Conservation (phyloP, 257 asterid species). For the Cynanchum wilfordii region DNA sequence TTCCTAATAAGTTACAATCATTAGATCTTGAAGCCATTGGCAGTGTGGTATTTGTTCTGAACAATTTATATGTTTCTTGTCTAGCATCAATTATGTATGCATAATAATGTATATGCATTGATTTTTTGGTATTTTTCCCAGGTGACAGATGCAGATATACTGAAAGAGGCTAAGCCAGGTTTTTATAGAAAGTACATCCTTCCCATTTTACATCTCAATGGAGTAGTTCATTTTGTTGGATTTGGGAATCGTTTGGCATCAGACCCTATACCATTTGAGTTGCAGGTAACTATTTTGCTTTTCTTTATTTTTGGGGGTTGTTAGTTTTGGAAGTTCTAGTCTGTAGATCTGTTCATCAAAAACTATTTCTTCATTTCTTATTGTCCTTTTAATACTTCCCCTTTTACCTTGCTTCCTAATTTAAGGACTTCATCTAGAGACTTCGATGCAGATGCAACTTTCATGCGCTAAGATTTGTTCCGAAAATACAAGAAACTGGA, state of each 20-base stretch:
- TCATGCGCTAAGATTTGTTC: constrained; percentile 85
- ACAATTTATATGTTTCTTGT: constrained; percentile 4
- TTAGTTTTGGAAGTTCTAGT: constrained; percentile 14
- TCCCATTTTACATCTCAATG: constrained; percentile 75
- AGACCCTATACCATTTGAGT: constrained; percentile 70
- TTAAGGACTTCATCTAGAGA: constrained; percentile 81
- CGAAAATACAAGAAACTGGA: constrained; percentile 86
- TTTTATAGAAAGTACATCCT: constrained; percentile 79
- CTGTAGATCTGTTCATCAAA: constrained; percentile 12
- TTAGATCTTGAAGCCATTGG: constrained; percentile 90
- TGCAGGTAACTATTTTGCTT: constrained; percentile 58
- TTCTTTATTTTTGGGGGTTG: constrained; percentile 4
- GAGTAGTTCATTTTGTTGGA: constrained; percentile 94
- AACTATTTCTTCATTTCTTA: constrained; percentile 15
- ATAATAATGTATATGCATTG: constrained; percentile 1
- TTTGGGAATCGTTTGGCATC: constrained; percentile 99
- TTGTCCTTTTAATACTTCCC: constrained; percentile 8
- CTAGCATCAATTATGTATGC: neutral
- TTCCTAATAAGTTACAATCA: constrained; percentile 75
- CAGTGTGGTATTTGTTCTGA: constrained; percentile 59
- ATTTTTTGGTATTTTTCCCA: constrained; percentile 33
- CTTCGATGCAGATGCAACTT: constrained; percentile 99
- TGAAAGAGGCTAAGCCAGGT: constrained; percentile 95
- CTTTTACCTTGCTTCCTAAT: constrained; percentile 59
- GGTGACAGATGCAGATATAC: constrained; percentile 77